Evolutionary conservation across 192 early-diverging fungal species (phyloP), one percentile per base, ranked within the genome.

Genomic region (Entomortierella beljakovae): DNA sequence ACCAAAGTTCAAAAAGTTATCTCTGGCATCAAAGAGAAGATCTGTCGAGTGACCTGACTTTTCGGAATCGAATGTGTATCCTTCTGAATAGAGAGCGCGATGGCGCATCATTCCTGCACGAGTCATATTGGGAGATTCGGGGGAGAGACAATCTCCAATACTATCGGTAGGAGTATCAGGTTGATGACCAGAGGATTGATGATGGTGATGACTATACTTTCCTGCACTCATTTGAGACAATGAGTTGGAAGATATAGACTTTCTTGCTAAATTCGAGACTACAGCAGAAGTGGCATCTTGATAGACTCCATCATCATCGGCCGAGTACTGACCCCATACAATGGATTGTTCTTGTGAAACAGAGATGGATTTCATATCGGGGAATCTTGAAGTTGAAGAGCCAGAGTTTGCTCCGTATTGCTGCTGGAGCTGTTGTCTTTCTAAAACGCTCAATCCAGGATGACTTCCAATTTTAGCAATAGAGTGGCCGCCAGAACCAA

Each of bases 391-490:
- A 10, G 50, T 11, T 0, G 55, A 49, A 1, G 52, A 20, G 0
- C 69, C 58, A 22, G n/a, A n/a, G n/a, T 49, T 52, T 32, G 52
- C 37, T 16, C 71, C 64, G 29, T 61, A 75, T 25, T 75, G 71
- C 26, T 61, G 64, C 13, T 75, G 71, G 20, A 75, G 64, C 51
- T 75, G 71, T n/a, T 67, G 71, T 49, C 71, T 20, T 33, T 75
- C 71, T 23, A 67, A 20, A 1, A 51, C 64, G 43, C 54, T 75
- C 38, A 75, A 23, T 4, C 71, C 71, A 1, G 71, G 71, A 15
- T 75, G 71, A 40, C 64, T 67, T 18, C 71, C 71, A 38, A 75
- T 75, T 58, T 67, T 75, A 64, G 71, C 58, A 40, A 75, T 46
- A 0, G 71, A 75, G 37, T 75, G 71, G 0, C 71, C 71, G 23